phyloP scores from a whole-genome alignment of 345 rosid genomes.

The Eucalyptus urophylla region DNA sequence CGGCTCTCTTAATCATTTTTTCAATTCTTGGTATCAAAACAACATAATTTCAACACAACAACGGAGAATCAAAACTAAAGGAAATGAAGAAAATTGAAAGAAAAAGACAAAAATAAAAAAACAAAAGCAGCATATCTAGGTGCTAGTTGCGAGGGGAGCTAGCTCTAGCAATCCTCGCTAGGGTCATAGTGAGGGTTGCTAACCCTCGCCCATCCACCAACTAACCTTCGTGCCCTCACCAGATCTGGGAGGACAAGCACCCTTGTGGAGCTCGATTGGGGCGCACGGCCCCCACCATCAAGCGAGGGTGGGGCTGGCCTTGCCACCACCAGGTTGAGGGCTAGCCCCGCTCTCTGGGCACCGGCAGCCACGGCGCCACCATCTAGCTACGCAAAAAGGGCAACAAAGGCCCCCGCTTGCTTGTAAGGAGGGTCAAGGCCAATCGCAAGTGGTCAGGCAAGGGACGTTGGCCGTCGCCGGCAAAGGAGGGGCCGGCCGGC shows the following conservation, averaged over 20 bases:
- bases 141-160: background rate
- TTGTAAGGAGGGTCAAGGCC: background rate
- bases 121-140: no score
- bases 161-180: background rate
- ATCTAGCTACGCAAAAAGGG: background rate
- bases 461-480: background rate
- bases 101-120: background rate
- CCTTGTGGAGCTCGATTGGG: background rate
- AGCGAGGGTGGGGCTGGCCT: background rate
- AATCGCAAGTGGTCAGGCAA: background rate
- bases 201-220: fast-evolving
- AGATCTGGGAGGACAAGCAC: background rate
- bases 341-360: background rate
- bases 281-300: background rate
- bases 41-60: background rate
- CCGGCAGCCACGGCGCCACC: background rate
- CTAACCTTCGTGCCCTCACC: background rate
- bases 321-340: background rate
- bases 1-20: background rate
- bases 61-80: background rate
- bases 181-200: background rate
- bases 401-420: background rate
- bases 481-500: background rate
- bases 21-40: background rate
- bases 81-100: background rate